Conservation (phyloP, 257 asterid species). For the Solanum commersonii region DNA sequence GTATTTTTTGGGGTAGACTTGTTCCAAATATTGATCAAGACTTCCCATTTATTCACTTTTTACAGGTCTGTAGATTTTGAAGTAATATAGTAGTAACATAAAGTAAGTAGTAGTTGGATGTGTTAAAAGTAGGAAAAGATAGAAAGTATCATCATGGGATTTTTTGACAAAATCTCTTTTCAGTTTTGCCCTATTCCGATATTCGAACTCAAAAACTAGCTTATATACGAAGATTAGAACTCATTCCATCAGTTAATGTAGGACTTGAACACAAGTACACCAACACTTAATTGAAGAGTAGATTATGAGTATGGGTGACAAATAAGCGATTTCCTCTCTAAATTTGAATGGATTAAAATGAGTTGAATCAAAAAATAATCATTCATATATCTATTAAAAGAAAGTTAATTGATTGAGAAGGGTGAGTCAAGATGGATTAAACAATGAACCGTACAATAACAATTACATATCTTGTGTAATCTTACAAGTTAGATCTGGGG, state of each 20-base stretch:
- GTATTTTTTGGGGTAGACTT: background rate
- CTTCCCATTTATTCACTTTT: background rate
- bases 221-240: fast-evolving
- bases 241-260: background rate
- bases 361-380: background rate
- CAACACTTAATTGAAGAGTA: background rate
- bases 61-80: background rate
- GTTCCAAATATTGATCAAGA: background rate
- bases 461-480: fast-evolving
- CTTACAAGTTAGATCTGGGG: fast-evolving
- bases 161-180: background rate
- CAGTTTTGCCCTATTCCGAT: too few relatives aligned
- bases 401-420: background rate
- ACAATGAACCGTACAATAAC: background rate
- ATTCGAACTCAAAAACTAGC: fast-evolving
- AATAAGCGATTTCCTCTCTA: fast-evolving
- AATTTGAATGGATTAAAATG: background rate
- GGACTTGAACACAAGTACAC: background rate
- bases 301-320: background rate
- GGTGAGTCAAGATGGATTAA: background rate
- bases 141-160: background rate
- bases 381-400: too few relatives aligned
- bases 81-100: background rate
- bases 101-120: background rate
- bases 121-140: background rate